These are phyloP conservation scores for Fusarium illudens DNA, from an alignment of 2,329 filamentous ascomycete genomes.

Conservation along the genomic window DNA sequence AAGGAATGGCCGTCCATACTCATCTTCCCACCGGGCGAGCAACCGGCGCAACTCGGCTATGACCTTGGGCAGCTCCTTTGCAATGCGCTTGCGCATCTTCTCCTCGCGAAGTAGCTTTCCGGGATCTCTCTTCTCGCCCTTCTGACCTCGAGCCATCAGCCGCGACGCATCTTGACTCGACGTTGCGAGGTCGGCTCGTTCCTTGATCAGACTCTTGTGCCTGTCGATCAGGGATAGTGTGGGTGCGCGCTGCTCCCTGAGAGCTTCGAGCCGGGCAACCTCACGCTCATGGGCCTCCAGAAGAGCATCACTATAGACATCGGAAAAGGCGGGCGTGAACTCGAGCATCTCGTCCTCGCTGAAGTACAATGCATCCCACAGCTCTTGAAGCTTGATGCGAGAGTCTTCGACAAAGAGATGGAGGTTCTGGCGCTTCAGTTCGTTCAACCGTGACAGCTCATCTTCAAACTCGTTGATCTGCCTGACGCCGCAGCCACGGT, in stretches of 20 bases:
- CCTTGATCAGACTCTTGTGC: slow-evolving; percentile 82
- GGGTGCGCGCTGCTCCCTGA: slow-evolving; percentile 88
- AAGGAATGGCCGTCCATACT: slow-evolving; percentile 91
- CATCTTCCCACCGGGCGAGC: slow-evolving; percentile 90
- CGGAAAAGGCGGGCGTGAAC: slow-evolving; percentile 95
- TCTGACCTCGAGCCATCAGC: slow-evolving; percentile 88
- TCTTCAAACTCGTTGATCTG: slow-evolving; percentile 97
- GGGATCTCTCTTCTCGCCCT: slow-evolving; percentile 93
- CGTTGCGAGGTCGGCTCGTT: slow-evolving; percentile 85
- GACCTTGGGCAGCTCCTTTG: slow-evolving; percentile 94
- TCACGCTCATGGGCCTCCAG: slow-evolving; percentile 95
- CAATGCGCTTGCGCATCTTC: slow-evolving; percentile 97
- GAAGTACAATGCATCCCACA: slow-evolving; percentile 94
- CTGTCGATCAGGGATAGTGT: slow-evolving; percentile 83
- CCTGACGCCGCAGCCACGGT: slow-evolving; percentile 88
- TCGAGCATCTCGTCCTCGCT: slow-evolving; percentile 99
- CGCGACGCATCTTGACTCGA: slow-evolving; percentile 96
- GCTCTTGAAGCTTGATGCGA: slow-evolving; percentile 86
- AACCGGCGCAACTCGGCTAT: slow-evolving; percentile 81
- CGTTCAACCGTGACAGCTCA: slow-evolving; percentile 84
- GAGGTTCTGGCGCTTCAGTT: slow-evolving; percentile 93
- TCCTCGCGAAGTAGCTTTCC: slow-evolving; percentile 93
- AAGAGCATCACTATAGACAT: slow-evolving; percentile 95
- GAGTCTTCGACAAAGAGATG: slow-evolving; percentile 97
- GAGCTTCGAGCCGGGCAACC: slow-evolving; percentile 79